These are phyloP conservation scores for Nitzschia sp. DNA, from an alignment of 108 stramenopile species.

Conservation along the genomic window DNA sequence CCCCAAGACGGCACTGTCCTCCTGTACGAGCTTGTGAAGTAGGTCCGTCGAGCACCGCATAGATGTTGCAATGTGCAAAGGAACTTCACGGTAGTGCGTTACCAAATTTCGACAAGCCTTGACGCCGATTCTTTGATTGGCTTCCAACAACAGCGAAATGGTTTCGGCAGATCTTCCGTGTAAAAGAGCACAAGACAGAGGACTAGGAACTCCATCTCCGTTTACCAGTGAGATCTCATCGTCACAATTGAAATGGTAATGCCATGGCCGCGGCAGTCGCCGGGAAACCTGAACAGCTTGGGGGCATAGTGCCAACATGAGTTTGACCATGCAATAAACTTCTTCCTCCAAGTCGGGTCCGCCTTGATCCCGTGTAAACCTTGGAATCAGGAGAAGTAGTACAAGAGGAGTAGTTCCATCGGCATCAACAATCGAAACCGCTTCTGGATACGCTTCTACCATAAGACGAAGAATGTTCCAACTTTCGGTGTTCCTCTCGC, in stretches of 20 bases:
- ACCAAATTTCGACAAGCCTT: slow-evolving; percentile 7
- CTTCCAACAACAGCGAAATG: slow-evolving; percentile 19
- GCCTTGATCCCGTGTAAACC: too few relatives aligned
- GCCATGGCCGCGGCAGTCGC: slow-evolving; percentile 9
- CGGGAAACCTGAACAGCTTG: slow-evolving; percentile 6
- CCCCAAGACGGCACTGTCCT: neutral
- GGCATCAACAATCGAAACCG: slow-evolving; percentile 13
- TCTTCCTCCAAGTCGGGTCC: slow-evolving; percentile 5
- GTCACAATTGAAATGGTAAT: neutral
- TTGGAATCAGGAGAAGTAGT: slow-evolving; percentile 14
- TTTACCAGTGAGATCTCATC: neutral
- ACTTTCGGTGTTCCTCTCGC: neutral
- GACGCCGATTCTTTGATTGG: slow-evolving; percentile 9
- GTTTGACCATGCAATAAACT: slow-evolving; percentile 8
- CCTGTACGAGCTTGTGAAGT: slow-evolving; percentile 6
- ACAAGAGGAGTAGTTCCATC: slow-evolving; percentile 32
- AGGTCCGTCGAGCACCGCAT: slow-evolving; percentile 11
- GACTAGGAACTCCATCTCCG: slow-evolving; percentile 22
- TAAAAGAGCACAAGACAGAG: slow-evolving; percentile 22
- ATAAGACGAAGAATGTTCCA: slow-evolving; percentile 6
- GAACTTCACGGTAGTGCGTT: slow-evolving; percentile 26
- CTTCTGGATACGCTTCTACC: slow-evolving; percentile 10
- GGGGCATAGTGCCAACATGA: slow-evolving; percentile 20
- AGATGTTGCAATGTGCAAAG: slow-evolving; percentile 23
- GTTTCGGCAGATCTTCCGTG: slow-evolving; percentile 23